A percentile compares a stretch with the other conserved stretches of the same genome.
Evolutionary conservation across 495 filamentous ascomycete genomes (phyloP).

Genomic region (Hapsidospora chrysogenum): DNA sequence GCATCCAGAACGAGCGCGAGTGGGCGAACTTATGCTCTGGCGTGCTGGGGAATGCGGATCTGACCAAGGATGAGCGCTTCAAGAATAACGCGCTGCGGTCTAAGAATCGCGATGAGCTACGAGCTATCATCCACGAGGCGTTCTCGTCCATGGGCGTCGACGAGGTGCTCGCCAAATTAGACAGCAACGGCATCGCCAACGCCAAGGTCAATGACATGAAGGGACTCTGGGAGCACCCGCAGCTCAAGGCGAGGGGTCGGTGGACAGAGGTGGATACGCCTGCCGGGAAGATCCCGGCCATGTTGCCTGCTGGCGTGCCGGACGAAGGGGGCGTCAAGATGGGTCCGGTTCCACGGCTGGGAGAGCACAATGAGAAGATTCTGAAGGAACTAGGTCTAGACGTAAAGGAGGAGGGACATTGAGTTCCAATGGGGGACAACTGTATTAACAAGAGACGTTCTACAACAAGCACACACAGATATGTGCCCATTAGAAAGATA

Average conservation of each 20-base stretch:
- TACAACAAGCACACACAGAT: too few species aligned
- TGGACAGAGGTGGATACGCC: conserved; percentile 31
- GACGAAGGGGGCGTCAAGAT: conserved; percentile 6
- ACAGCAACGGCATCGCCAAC: conserved; percentile 26
- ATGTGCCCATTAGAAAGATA: too few species aligned
- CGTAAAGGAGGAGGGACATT: too few species aligned
- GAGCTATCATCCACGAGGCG: conserved; percentile 12
- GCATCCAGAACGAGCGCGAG: conserved; percentile 36
- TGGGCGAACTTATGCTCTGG: conserved; percentile 28
- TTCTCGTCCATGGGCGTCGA: conserved; percentile 15
- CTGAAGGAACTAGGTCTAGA: conserved; percentile 15
- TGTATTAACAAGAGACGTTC: too few species aligned
- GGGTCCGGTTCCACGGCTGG: conserved; percentile 20
- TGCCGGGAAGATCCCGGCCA: conserved; percentile 19
- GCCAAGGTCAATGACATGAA: conserved; percentile 34
- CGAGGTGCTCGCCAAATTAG: conserved; percentile 15
- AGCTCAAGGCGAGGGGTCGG: conserved; percentile 22
- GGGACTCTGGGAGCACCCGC: conserved; percentile 30
- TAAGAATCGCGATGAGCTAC: conserved; percentile 18
- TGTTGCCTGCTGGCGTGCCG: conserved; percentile 18
- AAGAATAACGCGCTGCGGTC: conserved; percentile 17
- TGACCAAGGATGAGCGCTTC: conserved; percentile 20
- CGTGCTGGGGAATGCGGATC: conserved; percentile 11
- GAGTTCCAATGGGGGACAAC: too few species aligned
- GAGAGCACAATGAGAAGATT: conserved; percentile 25